Evolutionary conservation across 1,284 basidiomycete species (phyloP).

Genomic region (Bondarzewia mesenterica): DNA sequence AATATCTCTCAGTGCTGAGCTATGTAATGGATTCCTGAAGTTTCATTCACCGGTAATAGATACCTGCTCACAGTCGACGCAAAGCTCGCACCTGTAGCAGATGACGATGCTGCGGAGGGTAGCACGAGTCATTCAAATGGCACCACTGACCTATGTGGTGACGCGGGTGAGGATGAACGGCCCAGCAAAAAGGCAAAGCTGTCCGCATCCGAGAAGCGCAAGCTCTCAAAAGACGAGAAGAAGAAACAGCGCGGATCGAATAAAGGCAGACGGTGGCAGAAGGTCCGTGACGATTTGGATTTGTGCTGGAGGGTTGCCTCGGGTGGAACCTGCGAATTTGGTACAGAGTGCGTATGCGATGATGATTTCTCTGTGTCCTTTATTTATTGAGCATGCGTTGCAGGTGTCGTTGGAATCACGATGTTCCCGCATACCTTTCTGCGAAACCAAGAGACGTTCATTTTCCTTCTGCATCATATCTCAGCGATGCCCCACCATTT

Average conservation of each 20-base stretch:
- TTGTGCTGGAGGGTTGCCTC: slow-evolving; percentile 69
- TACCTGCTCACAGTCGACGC: slow-evolving; percentile 43
- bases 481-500: slow-evolving; percentile 42
- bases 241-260: slow-evolving; percentile 72
- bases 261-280: slow-evolving; percentile 67
- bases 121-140: slow-evolving; percentile 32
- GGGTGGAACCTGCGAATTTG: slow-evolving; percentile 57
- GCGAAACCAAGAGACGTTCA: slow-evolving; percentile 72
- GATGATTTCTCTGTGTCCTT: background rate
- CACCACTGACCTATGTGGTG: slow-evolving; percentile 14
- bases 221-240: slow-evolving; percentile 52
- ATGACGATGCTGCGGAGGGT: slow-evolving; percentile 76
- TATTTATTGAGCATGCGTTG: background rate
- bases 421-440: slow-evolving; percentile 68
- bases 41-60: too few species aligned
- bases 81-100: slow-evolving; percentile 27
- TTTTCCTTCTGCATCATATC: slow-evolving; percentile 37
- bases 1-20: too few species aligned
- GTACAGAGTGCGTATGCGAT: slow-evolving; percentile 40
- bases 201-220: slow-evolving; percentile 31
- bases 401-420: slow-evolving; percentile 81
- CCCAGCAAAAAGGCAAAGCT: slow-evolving; percentile 15
- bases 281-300: slow-evolving; percentile 66
- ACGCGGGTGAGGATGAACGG: slow-evolving; percentile 18
- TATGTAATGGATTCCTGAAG: too few species aligned